Conservation (phyloP, 208 protist genomes). For the Acanthamoeba quina region DNA sequence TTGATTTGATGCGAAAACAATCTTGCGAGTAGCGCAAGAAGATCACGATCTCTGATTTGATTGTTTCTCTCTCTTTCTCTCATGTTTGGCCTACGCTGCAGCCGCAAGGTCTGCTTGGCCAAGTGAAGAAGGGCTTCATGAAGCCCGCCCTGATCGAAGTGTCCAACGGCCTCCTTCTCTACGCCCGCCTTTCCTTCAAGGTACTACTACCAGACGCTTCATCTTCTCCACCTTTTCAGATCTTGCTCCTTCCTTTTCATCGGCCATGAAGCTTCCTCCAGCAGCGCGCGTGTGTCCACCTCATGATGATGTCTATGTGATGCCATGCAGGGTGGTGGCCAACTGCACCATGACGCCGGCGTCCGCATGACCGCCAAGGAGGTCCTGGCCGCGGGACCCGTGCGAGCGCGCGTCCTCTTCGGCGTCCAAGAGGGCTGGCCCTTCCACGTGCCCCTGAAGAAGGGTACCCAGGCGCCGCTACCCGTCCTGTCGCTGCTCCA, state of each 20-base stretch:
- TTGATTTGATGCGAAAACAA: too few relatives aligned
- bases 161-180: background rate
- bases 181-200: slow-evolving; percentile 47
- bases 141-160: slow-evolving; percentile 34
- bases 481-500: background rate
- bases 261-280: background rate
- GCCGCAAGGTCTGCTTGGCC: slow-evolving; percentile 16
- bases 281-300: background rate
- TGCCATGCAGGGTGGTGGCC: background rate
- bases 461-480: background rate
- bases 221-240: background rate
- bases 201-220: background rate
- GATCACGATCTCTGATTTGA: background rate
- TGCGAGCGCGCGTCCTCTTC: slow-evolving; percentile 18
- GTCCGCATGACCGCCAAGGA: background rate
- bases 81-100: background rate
- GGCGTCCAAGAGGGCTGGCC: slow-evolving; percentile 40
- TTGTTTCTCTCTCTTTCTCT: background rate
- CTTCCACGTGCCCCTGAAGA: slow-evolving; percentile 48
- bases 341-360: background rate
- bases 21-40: background rate
- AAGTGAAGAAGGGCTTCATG: slow-evolving; percentile 41
- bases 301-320: background rate
- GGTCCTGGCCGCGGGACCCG: slow-evolving; percentile 4
- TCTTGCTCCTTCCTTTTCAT: background rate